Evolutionary conservation across 1,284 basidiomycete genomes (phyloP), one percentile per base, ranked within the genome.

Genomic region (Ustilago vetiveriae): DNA sequence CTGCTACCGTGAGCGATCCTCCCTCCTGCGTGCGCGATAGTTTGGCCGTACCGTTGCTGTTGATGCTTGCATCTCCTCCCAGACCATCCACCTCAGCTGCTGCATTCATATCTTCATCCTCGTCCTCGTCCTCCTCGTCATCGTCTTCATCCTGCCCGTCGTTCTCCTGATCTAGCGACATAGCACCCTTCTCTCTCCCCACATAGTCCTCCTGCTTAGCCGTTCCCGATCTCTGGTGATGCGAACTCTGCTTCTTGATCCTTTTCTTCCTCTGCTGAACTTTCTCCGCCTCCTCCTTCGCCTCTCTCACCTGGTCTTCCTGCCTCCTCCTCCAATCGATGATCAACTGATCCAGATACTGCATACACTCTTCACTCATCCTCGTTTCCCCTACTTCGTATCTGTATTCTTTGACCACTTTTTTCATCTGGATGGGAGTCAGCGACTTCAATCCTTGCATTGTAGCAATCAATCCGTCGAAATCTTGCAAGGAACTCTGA

Each of bases 351-450:
- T 88, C 90, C 23, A 98, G 87, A 79, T 98, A 98, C 83, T 96
- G 92, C 42, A 88, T 84, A 78, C 94, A 98, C 81, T 98, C 95
- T 22, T 96, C 92, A 6, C 89, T 90, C 92, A 98, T 96, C 62
- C 87, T 87, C 2, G 88, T 86, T 83, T 98, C 95, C 77, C 90
- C 90, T 45, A 97, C 90, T 84, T 98, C 94, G 81, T 92, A 98
- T 72, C 90, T 90, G 84, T 98, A 98, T 76, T 98, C 94, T 44
- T 90, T 88, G 21, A 94, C 90, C 24, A 93, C 93, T 32, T 92
- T 88, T 42, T 92, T 88, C 89, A 98, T 94, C 86, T 98, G 95
- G 0, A 96, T 83, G 41, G 95, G 95, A 79, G 97, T 98, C 52
- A 98, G 86, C 44, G 87, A 84, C 70, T 88, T 90, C 85, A 98